These are phyloP conservation scores for Aspergillus sp. DNA, from an alignment of 2,329 filamentous ascomycete genomes.

Conservation along the genomic window DNA sequence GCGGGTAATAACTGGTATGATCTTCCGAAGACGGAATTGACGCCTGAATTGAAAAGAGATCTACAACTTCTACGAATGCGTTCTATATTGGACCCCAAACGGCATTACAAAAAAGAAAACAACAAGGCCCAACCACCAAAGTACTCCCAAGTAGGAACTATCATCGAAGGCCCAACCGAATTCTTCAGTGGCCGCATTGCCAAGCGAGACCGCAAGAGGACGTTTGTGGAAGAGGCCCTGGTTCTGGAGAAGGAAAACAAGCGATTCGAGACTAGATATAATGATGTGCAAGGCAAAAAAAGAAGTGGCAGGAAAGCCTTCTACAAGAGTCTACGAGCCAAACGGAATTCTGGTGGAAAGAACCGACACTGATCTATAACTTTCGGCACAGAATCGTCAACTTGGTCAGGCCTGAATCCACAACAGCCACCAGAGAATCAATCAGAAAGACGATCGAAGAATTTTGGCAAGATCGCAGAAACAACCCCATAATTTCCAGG, in stretches of 20 bases:
- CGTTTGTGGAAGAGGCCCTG: slow-evolving; percentile 81
- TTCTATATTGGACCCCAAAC: slow-evolving; percentile 81
- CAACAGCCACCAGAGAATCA: not conserved
- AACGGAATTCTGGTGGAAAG: slow-evolving; percentile 41
- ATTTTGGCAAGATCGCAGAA: not conserved
- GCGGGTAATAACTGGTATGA: slow-evolving; percentile 86
- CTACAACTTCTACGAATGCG: slow-evolving; percentile 88
- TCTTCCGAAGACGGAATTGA: slow-evolving; percentile 79
- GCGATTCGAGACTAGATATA: slow-evolving; percentile 85
- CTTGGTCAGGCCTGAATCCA: not conserved
- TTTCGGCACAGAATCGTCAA: not conserved
- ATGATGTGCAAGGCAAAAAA: slow-evolving; percentile 78
- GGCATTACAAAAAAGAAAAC: slow-evolving; percentile 85
- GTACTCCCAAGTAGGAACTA: slow-evolving; percentile 84
- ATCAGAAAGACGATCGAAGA: not conserved
- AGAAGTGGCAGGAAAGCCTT: slow-evolving; percentile 84
- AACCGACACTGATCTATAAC: slow-evolving; percentile 13
- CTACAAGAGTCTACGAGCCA: slow-evolving; percentile 75
- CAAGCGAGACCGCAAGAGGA: slow-evolving; percentile 84
- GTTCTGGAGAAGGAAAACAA: slow-evolving; percentile 63
- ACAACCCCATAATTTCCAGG: not conserved
- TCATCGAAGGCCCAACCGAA: slow-evolving; percentile 85
- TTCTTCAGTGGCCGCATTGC: slow-evolving; percentile 78
- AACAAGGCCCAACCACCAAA: slow-evolving; percentile 71
- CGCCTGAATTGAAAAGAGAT: slow-evolving; percentile 82